Evolutionary conservation across 495 filamentous ascomycete genomes (phyloP).

Genomic region (Penicillium manginii): DNA sequence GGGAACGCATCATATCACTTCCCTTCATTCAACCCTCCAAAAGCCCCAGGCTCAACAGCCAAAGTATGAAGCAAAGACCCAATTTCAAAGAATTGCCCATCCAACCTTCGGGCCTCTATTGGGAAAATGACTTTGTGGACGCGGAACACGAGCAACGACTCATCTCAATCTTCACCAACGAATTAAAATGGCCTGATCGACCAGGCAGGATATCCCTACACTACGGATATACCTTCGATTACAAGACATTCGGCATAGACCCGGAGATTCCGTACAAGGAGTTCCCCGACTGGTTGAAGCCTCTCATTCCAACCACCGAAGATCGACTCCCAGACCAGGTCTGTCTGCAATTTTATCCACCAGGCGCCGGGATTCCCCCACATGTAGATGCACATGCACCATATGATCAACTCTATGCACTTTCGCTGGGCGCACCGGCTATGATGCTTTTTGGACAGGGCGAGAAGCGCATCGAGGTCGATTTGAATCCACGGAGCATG

Average conservation of each 20-base stretch:
- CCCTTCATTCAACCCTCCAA: background rate
- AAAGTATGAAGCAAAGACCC: conserved; percentile 12
- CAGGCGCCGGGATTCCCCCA: conserved; percentile 45
- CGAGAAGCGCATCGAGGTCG: conserved; percentile 35
- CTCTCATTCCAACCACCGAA: conserved; percentile 42
- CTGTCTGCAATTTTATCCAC: conserved; percentile 48
- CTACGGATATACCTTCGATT: conserved; percentile 50
- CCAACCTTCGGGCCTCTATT: conserved; percentile 34
- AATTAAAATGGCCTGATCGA: conserved; percentile 42
- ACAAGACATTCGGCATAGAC: conserved; percentile 46
- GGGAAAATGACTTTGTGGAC: conserved; percentile 39
- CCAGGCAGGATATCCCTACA: conserved; percentile 42
- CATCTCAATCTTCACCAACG: conserved; percentile 36
- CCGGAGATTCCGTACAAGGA: conserved; percentile 42
- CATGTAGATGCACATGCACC: conserved; percentile 43
- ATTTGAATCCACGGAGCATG: conserved; percentile 40
- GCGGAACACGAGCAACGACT: conserved; percentile 38
- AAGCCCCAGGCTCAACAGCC: background rate
- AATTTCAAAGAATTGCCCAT: conserved; percentile 36
- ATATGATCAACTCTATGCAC: conserved; percentile 47
- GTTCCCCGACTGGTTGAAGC: conserved; percentile 43
- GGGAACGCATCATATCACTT: background rate
- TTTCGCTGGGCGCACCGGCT: conserved; percentile 40
- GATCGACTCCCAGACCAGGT: conserved; percentile 44
- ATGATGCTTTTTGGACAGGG: conserved; percentile 42